Base-by-base conservation (phyloP, 352 stramenopile genomes). In the Phytophthora constricta region DNA sequence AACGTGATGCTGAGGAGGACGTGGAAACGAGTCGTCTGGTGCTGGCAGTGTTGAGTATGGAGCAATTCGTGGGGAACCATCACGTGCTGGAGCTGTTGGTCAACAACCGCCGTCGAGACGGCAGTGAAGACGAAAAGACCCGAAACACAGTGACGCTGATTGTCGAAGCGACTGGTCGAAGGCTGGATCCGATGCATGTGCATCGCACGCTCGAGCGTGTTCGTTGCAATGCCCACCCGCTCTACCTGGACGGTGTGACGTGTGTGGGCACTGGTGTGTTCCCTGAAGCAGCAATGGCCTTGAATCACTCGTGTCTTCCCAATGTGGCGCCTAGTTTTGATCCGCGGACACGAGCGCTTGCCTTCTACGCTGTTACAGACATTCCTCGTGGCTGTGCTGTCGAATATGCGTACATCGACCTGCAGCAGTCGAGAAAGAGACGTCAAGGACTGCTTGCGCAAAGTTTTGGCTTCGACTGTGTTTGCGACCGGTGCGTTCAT, bases 301-400 rank as follows among this genome's bases (percentile, higher is more conserved):
- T 92, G 45, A 90, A 92, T 58, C 82, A 92, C 61, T 89, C 82
- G 53, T 92, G 84, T 58, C 16, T 69, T 2, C 84, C 84, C 20
- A 91, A 89, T 58, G 79, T 91, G 34, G 65, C 72, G 17, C 63
- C 80, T 11, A 81, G 67, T 28, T 92, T 90, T 26, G 68, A 91
- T 14, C 59, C 71, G 4, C 37, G 43, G 17, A 82, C 76, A 20
- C 72, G 82, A 9, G 77, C 70, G n/a, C 73, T 92, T 19, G 41
- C 62, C 9, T 87, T 90, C 42, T 63, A 86, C 27, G 73, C 76
- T 26, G 76, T 90, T 33, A 42, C 33, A 4, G 43, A 65, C 17
- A 83, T 92, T 37, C 22, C 46, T 2, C 19, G 10, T 1, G 56
- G 70, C 23, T 26, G 77, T 20, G 37, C 76, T 8, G 65, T 91